A percentile compares a stretch with the other conserved stretches of the same genome.
phyloP scores from a whole-genome alignment of 257 asterid genomes.

The Solanum verrucosum region DNA sequence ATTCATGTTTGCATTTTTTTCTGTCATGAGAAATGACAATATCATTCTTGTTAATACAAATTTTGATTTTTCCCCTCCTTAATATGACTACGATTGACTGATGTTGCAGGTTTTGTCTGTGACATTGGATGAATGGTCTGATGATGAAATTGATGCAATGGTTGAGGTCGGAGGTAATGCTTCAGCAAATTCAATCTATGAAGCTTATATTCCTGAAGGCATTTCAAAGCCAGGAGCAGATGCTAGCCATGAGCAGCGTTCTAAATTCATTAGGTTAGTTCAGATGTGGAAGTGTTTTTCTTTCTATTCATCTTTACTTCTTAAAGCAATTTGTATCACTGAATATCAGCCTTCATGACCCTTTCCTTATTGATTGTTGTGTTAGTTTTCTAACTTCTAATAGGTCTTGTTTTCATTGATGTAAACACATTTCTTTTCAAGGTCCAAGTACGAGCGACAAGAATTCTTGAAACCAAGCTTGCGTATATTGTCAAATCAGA shows the following conservation, averaged over 20 bases:
- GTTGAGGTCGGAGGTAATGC: conserved; percentile 95
- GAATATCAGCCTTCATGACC: neutral
- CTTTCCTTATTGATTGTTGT: neutral
- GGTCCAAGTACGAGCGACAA: conserved; percentile 91
- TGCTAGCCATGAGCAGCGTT: conserved; percentile 66
- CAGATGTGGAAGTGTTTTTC: neutral
- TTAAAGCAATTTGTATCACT: neutral
- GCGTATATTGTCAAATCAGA: conserved; percentile 58
- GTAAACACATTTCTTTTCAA: conserved; percentile 14
- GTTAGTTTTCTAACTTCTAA: neutral
- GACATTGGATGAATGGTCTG: conserved; percentile 97
- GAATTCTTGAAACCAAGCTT: conserved; percentile 93
- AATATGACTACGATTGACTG: neutral
- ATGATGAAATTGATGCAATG: conserved; percentile 82
- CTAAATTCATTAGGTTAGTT: conserved; percentile 67
- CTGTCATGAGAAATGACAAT: neutral
- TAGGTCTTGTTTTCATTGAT: neutral
- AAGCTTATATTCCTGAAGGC: conserved; percentile 91
- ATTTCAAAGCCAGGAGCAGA: conserved; percentile 74
- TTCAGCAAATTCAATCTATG: conserved; percentile 92
- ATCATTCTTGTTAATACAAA: neutral
- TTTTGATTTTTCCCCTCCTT: neutral
- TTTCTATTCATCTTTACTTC: neutral
- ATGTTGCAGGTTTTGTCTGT: conserved; percentile 81
- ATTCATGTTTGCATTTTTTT: neutral